Evolutionary conservation across 2,329 filamentous ascomycete species (phyloP), one percentile per base, ranked within the genome.

Genomic region (Anisogramma anomala): DNA sequence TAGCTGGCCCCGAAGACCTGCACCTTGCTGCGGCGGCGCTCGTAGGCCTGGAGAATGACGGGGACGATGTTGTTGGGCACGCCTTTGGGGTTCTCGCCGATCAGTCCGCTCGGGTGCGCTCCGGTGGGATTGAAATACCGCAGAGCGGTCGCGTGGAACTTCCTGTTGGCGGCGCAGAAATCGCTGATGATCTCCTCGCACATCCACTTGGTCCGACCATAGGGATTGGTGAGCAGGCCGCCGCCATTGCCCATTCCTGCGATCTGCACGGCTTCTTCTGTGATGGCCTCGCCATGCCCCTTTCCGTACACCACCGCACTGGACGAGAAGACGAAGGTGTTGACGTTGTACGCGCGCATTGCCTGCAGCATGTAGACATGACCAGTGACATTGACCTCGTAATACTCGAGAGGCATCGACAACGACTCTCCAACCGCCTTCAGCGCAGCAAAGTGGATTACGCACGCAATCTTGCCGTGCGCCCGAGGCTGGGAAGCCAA

Each of bases 151-250:
- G 43, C 39, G 17, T 45, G 43, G 32, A 45, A 45, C 1, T n/a
- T 9, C 2, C 30, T 31, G 14, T 39, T 36, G 13, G 43, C 27
- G 15, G 37, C 33, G 14, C 43, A 45, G 26, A 45, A 45, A 20
- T 45, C 43, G 32, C 42, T 39, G 39, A 45, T 45, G 35, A 45
- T 45, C 43, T 45, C 43, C 15, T 45, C 43, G 5, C 37, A 45
- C 19, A 45, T 36, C 43, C 43, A 45, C 32, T 45, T 45, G 9
- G 43, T 42, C 13, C 43, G 39, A 4, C 43, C 43, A 7, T 45
- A 45, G 9, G 43, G 43, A n/a, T 45, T 45, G 17, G 43, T 45
- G 8, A 45, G 43, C 5, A 45, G 17, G 6, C 43, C 39, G 15
- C 43, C 43, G 26, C 43, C 43, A 15, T 13, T 20, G 11, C 43